Conservation (phyloP, 805 yeast genomes). For the Candida adriatica region DNA sequence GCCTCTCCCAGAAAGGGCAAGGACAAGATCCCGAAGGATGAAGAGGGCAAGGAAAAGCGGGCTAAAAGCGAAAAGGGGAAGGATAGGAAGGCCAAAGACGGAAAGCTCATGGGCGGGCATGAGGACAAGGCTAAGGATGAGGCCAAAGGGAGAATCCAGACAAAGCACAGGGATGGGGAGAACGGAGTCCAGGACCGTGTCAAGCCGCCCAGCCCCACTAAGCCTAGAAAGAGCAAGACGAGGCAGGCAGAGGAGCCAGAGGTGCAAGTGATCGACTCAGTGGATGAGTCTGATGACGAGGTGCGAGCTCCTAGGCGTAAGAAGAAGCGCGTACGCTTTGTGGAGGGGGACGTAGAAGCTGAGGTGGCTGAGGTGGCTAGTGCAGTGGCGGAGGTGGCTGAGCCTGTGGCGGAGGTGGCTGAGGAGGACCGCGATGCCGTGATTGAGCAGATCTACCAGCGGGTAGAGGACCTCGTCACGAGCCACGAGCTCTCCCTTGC, state of each 20-base stretch:
- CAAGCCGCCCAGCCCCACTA: too few relatives aligned
- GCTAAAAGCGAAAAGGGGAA: too few relatives aligned
- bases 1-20: too few relatives aligned
- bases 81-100: too few relatives aligned
- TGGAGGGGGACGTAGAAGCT: conserved; percentile 2
- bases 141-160: too few relatives aligned
- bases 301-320: background rate
- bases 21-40: too few relatives aligned
- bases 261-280: conserved; percentile 1
- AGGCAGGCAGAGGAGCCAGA: background rate
- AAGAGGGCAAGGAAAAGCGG: too few relatives aligned
- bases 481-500: conserved; percentile 2
- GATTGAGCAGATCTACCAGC: conserved; percentile 9
- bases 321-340: conserved; percentile 7
- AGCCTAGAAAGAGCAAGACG: too few relatives aligned
- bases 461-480: conserved; percentile 5
- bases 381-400: background rate
- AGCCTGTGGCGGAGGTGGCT: background rate
- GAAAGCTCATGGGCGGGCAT: too few relatives aligned
- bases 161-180: too few relatives aligned
- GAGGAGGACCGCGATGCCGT: conserved; percentile 2
- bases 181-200: too few relatives aligned
- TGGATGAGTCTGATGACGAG: background rate
- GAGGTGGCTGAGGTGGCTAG: background rate
- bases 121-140: too few relatives aligned